These are phyloP conservation scores for Penicillium olsonii DNA, from an alignment of 2,329 filamentous ascomycete genomes.

Conservation along the genomic window DNA sequence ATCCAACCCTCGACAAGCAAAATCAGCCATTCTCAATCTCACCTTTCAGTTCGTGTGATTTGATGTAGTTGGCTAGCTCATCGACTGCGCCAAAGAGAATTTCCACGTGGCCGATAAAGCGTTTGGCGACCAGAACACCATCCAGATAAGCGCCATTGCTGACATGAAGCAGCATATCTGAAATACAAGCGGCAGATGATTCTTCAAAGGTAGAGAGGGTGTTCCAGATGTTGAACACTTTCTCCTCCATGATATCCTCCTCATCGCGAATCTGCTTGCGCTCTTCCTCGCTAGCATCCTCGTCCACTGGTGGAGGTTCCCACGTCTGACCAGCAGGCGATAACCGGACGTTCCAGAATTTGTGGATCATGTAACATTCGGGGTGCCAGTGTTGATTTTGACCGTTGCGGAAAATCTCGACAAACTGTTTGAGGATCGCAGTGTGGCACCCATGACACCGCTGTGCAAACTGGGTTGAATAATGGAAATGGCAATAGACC, in stretches of 20 bases:
- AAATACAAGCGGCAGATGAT: conserved; percentile 95
- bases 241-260: conserved; percentile 95
- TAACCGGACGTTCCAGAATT: conserved; percentile 97
- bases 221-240: conserved; percentile 98
- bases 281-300: conserved; percentile 65
- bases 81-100: conserved; percentile 88
- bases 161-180: conserved; percentile 97
- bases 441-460: conserved; percentile 96
- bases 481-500: conserved; percentile 98
- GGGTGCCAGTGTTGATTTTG: conserved; percentile 99
- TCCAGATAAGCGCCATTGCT: conserved; percentile 97
- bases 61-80: conserved; percentile 74
- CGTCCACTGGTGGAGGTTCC: conserved; percentile 48
- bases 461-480: conserved; percentile 95
- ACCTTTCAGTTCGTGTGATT: conserved; percentile 73
- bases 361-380: conserved; percentile 99
- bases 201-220: conserved; percentile 96
- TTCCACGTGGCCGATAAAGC: conserved; percentile 95
- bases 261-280: conserved; percentile 76
- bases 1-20: conserved; percentile 17
- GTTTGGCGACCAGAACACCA: conserved; percentile 89
- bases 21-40: conserved; percentile 33
- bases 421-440: conserved; percentile 96
- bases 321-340: conserved; percentile 60
- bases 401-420: conserved; percentile 96